Conservation (phyloP, 768 basidiomycete species). For the Neoboletus magnificus region DNA sequence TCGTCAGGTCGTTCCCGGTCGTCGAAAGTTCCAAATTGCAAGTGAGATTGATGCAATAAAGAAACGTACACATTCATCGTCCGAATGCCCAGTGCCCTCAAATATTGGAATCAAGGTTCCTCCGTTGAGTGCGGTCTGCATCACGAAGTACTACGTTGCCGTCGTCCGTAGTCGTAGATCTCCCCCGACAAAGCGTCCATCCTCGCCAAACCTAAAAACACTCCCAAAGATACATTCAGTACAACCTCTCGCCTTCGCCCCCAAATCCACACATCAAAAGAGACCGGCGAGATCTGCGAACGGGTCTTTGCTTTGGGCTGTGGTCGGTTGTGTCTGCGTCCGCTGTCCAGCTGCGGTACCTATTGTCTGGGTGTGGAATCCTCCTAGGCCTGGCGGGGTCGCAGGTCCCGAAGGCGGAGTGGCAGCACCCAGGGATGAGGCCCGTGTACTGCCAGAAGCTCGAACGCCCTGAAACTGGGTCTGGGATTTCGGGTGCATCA, state of each 20-base stretch:
- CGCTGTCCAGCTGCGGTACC: conserved; percentile 14
- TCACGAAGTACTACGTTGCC: not conserved
- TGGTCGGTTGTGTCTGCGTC: conserved; percentile 21
- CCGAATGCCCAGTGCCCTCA: not conserved
- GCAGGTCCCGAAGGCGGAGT: conserved; percentile 14
- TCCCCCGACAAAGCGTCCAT: conserved; percentile 1
- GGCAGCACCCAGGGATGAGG: conserved; percentile 7
- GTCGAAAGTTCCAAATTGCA: not conserved
- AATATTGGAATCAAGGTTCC: not conserved
- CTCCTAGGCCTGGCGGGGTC: conserved; percentile 10
- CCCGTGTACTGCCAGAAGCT: not conserved
- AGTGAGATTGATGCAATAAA: conserved; percentile 7
- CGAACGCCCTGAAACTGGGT: conserved; percentile 2
- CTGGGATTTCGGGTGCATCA: conserved; percentile 20
- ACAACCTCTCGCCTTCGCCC: not conserved
- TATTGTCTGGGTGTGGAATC: not conserved
- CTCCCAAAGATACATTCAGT: not conserved
- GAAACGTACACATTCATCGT: conserved; percentile 6
- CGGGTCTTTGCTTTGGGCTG: conserved; percentile 61
- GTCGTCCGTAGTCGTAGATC: not conserved
- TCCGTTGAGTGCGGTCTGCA: not conserved
- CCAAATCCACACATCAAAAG: conserved; percentile 43
- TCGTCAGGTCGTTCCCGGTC: not conserved
- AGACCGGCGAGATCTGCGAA: conserved; percentile 80
- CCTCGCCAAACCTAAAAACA: not conserved